Evolutionary conservation across 768 basidiomycete genomes (phyloP).

Genomic region (Chalciporus chontae): DNA sequence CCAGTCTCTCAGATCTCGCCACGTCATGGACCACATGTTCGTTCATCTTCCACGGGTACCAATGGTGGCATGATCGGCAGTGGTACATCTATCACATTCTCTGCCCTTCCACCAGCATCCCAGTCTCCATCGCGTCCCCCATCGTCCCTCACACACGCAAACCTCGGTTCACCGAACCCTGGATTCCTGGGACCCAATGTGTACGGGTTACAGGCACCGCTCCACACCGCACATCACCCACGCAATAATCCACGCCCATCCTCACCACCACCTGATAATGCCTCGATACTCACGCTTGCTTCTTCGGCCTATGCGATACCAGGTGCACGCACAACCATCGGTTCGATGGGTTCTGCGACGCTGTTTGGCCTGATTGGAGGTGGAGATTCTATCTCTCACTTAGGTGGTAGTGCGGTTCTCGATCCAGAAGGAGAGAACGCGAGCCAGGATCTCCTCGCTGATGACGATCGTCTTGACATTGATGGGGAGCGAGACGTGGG

Average conservation of each 20-base stretch:
- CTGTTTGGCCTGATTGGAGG: slow-evolving; percentile 50
- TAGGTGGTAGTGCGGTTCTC: slow-evolving; percentile 56
- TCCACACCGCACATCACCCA: slow-evolving; percentile 90
- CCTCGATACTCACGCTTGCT: slow-evolving; percentile 88
- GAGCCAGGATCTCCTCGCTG: slow-evolving; percentile 63
- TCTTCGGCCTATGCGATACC: slow-evolving; percentile 86
- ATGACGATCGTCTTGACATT: slow-evolving; percentile 57
- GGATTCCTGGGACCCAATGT: slow-evolving; percentile 27
- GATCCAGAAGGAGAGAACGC: slow-evolving; percentile 56
- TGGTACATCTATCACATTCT: slow-evolving; percentile 68
- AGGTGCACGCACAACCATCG: slow-evolving; percentile 46
- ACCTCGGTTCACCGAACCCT: slow-evolving; percentile 26
- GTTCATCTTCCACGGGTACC: slow-evolving; percentile 57
- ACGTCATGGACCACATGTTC: slow-evolving; percentile 56
- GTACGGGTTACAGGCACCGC: slow-evolving; percentile 66
- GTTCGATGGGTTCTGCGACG: slow-evolving; percentile 41
- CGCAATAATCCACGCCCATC: slow-evolving; percentile 94
- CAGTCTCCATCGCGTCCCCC: slow-evolving; percentile 44
- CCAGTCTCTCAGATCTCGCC: slow-evolving; percentile 47
- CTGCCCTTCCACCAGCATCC: slow-evolving; percentile 55
- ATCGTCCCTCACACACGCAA: slow-evolving; percentile 25
- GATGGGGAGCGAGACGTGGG: slow-evolving; percentile 63
- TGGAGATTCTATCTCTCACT: slow-evolving; percentile 67
- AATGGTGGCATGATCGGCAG: slow-evolving; percentile 42
- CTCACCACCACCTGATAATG: slow-evolving; percentile 88